Base-by-base conservation (phyloP, 805 yeast genomes). In the Kodamaea fukazawae region DNA sequence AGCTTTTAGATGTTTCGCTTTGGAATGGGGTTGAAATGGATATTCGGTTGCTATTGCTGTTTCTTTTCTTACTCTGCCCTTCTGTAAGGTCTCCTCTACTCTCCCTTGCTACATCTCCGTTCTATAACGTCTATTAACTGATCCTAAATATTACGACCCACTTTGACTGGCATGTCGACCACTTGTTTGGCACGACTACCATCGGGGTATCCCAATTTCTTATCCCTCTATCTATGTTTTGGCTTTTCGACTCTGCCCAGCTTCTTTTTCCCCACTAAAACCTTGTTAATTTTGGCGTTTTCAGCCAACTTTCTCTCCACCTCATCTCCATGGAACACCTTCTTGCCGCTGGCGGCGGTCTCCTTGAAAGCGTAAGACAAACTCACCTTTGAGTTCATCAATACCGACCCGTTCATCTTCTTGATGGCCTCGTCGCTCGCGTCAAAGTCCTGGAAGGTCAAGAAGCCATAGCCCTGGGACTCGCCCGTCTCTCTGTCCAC, bases 311-410 rank as follows among this genome's bases (percentile, higher is more conserved):
- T 47, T 49, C 96, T 70, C 56, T 90, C 96, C 0, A 79, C 78
- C 28, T 71, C 73, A 50, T 83, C 90, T n/a, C 96, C 96, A 51
- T 86, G 95, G 34, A 75, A 71, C 13, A 52, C 50, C 40, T 52
- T 78, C 78, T 43, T 74, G 5, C 57, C 54, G 7, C 45, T 36
- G 13, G 70, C 74, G 38, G 68, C 77, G 8, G 23, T 20, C 41
- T 76, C 78, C 59, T 86, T 87, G 53, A 71, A 79, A 0, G 96
- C 93, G 55, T 88, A 89, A 23, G 76, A 75, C 2, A 90, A 67
- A 2, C 61, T 58, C 4, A 87, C 67, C 20, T 75, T 75, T 44
- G 70, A 70, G 57, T 86, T 88, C 78, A 86, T 77, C 11, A 93
- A 64, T 41, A 76, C 68, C 40, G 79, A 80, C 2, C 83, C 82